phyloP scores from a whole-genome alignment of 2,329 filamentous ascomycete species.

The Epichloe sylvatica region DNA sequence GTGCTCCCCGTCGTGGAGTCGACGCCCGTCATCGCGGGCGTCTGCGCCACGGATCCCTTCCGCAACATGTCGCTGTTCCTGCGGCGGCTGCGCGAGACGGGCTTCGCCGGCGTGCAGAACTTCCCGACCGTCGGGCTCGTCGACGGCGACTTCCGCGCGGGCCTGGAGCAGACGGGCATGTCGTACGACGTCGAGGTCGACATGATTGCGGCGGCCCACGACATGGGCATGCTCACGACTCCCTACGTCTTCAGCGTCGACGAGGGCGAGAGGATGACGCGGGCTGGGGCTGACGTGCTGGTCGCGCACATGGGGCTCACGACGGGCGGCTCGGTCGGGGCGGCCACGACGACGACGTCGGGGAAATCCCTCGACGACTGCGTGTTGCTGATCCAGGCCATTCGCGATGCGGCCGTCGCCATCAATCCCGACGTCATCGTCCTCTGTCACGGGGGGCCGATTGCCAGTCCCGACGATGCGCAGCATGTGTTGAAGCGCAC shows the following conservation, averaged over 20 bases:
- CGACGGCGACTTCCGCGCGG: constrained; percentile 51
- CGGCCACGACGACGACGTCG: constrained; percentile 38
- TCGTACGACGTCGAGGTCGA: constrained; percentile 53
- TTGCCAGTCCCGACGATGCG: constrained; percentile 49
- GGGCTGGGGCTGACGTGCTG: constrained; percentile 51
- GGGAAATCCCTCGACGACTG: constrained; percentile 51
- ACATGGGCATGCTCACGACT: constrained; percentile 49
- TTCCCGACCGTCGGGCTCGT: constrained; percentile 61
- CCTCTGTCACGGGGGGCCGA: constrained; percentile 55
- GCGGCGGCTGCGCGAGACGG: constrained; percentile 42
- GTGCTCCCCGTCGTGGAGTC: constrained; percentile 50
- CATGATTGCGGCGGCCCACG: constrained; percentile 46
- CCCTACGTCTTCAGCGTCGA: constrained; percentile 55
- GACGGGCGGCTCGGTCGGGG: constrained; percentile 50
- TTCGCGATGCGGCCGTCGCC: constrained; percentile 44
- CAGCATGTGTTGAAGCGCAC: constrained; percentile 46
- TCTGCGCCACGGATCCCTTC: constrained; percentile 59
- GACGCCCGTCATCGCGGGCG: constrained; percentile 54
- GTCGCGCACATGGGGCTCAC: constrained; percentile 59
- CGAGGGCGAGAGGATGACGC: constrained; percentile 47
- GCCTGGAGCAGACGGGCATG: constrained; percentile 61
- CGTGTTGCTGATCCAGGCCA: constrained; percentile 46
- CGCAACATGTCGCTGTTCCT: constrained; percentile 47
- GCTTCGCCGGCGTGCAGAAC: constrained; percentile 58
- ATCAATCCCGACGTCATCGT: constrained; percentile 42